phyloP scores from a whole-genome alignment of 179 eudicot genomes.

The Spergularia azorica region DNA sequence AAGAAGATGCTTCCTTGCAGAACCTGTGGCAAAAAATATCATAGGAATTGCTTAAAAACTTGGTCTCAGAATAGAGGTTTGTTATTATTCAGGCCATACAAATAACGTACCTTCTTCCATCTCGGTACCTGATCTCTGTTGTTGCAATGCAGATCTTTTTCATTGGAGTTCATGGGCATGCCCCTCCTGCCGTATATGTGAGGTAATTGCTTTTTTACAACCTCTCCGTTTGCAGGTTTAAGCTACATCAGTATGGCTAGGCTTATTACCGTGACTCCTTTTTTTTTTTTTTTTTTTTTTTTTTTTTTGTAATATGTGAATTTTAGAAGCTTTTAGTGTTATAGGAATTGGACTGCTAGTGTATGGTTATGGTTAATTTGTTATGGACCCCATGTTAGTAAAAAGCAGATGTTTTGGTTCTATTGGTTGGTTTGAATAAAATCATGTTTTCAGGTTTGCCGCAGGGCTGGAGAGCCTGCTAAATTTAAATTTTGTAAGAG shows the following conservation, averaged over 20 bases:
- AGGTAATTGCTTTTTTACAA: slow-evolving; percentile 46
- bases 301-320: not conserved
- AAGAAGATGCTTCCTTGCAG: slow-evolving; percentile 86
- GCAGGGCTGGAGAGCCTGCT: slow-evolving; percentile 83
- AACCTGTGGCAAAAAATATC: slow-evolving; percentile 90
- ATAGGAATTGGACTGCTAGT: not conserved
- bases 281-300: not conserved
- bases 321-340: not conserved
- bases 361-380: not conserved
- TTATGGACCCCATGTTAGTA: not conserved
- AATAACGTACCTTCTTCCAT: not conserved
- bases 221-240: not conserved
- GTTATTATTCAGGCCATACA: not conserved
- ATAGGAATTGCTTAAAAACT: slow-evolving; percentile 75
- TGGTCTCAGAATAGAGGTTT: slow-evolving; percentile 94
- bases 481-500: slow-evolving; percentile 92
- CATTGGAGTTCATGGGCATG: slow-evolving; percentile 99
- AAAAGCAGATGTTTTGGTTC: not conserved
- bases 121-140: not conserved
- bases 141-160: slow-evolving; percentile 66
- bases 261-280: not conserved
- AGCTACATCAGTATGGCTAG: not conserved
- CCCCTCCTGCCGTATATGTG: slow-evolving; percentile 90
- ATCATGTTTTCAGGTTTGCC: slow-evolving; percentile 57
- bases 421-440: slow-evolving; percentile 4